Evolutionary conservation across 192 early-diverging fungal genomes (phyloP).

Genomic region (Gonapodya prolifera): DNA sequence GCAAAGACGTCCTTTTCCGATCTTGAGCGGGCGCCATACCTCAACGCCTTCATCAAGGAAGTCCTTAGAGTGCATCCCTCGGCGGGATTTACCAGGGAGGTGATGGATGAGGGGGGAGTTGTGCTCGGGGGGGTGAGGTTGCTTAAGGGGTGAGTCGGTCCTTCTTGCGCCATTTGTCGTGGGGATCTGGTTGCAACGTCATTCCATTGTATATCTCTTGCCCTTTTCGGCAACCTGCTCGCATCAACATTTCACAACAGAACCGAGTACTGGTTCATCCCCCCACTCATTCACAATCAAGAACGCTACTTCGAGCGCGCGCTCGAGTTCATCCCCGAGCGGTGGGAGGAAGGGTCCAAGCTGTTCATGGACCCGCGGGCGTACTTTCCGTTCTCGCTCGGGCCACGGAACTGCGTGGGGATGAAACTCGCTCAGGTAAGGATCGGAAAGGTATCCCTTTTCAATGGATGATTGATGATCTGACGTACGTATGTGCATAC

Average conservation of each 20-base stretch:
- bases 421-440: not conserved
- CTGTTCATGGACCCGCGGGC: not conserved
- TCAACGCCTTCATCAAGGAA: not conserved
- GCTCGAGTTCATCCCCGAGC: not conserved
- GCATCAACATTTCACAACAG: too few relatives aligned
- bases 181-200: not conserved
- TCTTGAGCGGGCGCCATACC: not conserved
- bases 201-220: too few relatives aligned
- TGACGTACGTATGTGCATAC: not conserved
- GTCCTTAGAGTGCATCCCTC: not conserved
- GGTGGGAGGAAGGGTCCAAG: not conserved
- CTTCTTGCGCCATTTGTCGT: not conserved
- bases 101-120: not conserved
- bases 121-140: not conserved
- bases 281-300: not conserved
- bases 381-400: not conserved
- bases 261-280: not conserved
- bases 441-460: too few relatives aligned
- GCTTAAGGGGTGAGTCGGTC: not conserved
- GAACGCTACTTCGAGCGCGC: not conserved
- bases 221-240: too few relatives aligned
- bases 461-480: not conserved
- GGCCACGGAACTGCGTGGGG: not conserved
- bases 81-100: not conserved
- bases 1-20: not conserved